phyloP scores from a whole-genome alignment of 352 stramenopile genomes.

The Pythium phragmiticola region DNA sequence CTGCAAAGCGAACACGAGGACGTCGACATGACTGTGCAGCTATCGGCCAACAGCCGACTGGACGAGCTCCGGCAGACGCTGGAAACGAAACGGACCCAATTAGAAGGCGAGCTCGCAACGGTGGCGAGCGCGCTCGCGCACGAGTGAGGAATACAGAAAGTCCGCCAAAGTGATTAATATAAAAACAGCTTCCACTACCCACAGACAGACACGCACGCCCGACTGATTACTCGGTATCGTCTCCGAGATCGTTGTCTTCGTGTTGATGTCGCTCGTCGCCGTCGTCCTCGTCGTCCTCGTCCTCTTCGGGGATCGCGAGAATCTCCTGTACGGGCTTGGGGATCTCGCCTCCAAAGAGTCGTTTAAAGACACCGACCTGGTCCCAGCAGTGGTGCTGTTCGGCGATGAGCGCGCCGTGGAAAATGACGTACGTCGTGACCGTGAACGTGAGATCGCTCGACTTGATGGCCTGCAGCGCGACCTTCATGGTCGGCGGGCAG shows the following conservation, averaged over 20 bases:
- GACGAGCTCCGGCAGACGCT: constrained; percentile 15
- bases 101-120: constrained; percentile 4
- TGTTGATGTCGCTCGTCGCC: constrained; percentile 2
- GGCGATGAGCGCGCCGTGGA: constrained; percentile 64
- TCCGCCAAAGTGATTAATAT: background rate
- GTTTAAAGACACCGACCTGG: constrained; percentile 80
- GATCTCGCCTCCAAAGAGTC: constrained; percentile 76
- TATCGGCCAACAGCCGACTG: constrained; percentile 38
- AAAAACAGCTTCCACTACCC: constrained; percentile 4
- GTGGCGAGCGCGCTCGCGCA: background rate
- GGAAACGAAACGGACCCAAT: background rate
- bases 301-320: constrained; percentile 48
- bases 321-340: constrained; percentile 53
- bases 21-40: constrained; percentile 65
- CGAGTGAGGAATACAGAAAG: background rate
- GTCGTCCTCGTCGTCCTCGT: constrained; percentile 17
- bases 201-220: too few relatives aligned
- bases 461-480: constrained; percentile 72
- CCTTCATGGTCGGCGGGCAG: constrained; percentile 63
- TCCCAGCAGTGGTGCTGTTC: constrained; percentile 84
- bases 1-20: constrained; percentile 54
- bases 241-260: constrained; percentile 4
- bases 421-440: constrained; percentile 83
- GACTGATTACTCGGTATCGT: constrained; percentile 15
- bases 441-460: constrained; percentile 83